Conservation (phyloP, 2,329 filamentous ascomycete genomes). For the Canariomyces notabilis region DNA sequence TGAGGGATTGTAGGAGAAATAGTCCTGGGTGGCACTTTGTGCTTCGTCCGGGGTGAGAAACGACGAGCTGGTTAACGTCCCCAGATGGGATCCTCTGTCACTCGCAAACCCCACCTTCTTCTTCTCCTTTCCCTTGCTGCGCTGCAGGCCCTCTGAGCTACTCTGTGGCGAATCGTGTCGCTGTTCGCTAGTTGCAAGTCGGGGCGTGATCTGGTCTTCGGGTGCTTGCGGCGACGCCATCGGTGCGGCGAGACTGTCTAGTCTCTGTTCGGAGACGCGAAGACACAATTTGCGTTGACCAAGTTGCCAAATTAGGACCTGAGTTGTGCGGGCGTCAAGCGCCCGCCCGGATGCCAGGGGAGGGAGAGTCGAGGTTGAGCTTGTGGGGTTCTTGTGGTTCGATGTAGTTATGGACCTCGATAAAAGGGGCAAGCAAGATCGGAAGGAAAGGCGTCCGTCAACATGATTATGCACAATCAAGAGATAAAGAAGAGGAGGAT, state of each 20-base stretch:
- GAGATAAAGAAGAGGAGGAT: neutral
- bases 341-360: no score
- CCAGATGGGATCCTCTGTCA: slow-evolving; percentile 14
- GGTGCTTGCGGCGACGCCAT: slow-evolving; percentile 17
- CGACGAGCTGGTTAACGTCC: slow-evolving; percentile 11
- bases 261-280: no score
- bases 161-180: slow-evolving; percentile 2
- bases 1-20: slow-evolving; percentile 21
- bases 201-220: slow-evolving; percentile 3
- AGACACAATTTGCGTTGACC: no score
- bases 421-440: neutral
- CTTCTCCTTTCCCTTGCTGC: slow-evolving; percentile 25
- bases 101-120: slow-evolving; percentile 28
- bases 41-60: slow-evolving; percentile 13
- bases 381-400: neutral
- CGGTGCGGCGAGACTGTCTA: slow-evolving; percentile 2
- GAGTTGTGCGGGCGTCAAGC: no score
- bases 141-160: slow-evolving; percentile 1
- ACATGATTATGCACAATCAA: neutral
- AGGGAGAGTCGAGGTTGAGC: no score
- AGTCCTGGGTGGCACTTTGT: slow-evolving; percentile 17
- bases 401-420: neutral
- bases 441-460: no score
- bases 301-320: no score
- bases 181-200: neutral